Conservation (phyloP, 768 basidiomycete species). For the Suillus alpinus region DNA sequence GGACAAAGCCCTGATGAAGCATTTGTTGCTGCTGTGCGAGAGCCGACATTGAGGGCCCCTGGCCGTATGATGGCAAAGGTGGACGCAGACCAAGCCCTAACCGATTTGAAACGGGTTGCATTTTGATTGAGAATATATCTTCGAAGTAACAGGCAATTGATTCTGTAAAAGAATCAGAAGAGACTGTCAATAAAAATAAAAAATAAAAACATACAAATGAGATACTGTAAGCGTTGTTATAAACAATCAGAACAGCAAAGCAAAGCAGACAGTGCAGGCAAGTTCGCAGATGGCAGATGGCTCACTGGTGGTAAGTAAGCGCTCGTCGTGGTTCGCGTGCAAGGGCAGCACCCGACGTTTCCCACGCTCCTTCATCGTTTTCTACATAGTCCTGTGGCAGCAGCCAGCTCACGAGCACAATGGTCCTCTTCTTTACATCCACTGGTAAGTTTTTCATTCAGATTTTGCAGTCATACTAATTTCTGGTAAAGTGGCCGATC, state of each 20-base stretch:
- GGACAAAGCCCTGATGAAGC: slow-evolving; percentile 53
- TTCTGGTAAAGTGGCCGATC: slow-evolving; percentile 45
- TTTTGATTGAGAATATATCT: slow-evolving; percentile 22
- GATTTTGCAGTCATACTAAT: not conserved
- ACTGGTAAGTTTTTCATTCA: slow-evolving; percentile 30
- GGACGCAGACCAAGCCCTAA: slow-evolving; percentile 88
- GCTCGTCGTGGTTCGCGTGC: not conserved
- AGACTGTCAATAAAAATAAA: not conserved
- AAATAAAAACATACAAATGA: not conserved
- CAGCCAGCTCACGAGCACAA: not conserved
- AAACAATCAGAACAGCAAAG: not conserved
- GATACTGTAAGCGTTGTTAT: not conserved
- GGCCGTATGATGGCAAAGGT: slow-evolving; percentile 83
- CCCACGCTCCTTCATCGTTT: not conserved
- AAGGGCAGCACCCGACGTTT: not conserved
- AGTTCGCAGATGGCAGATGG: not conserved
- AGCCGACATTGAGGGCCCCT: slow-evolving; percentile 89
- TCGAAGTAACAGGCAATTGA: not conserved
- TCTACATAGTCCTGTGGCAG: not conserved
- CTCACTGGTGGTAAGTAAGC: not conserved
- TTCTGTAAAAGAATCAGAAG: not conserved
- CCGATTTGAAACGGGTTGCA: slow-evolving; percentile 72
- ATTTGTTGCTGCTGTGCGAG: slow-evolving; percentile 82
- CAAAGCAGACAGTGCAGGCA: not conserved
- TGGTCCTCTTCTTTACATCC: slow-evolving; percentile 68